These are phyloP conservation scores for Thozetella sp. DNA, from an alignment of 495 filamentous ascomycete genomes.

Conservation along the genomic window DNA sequence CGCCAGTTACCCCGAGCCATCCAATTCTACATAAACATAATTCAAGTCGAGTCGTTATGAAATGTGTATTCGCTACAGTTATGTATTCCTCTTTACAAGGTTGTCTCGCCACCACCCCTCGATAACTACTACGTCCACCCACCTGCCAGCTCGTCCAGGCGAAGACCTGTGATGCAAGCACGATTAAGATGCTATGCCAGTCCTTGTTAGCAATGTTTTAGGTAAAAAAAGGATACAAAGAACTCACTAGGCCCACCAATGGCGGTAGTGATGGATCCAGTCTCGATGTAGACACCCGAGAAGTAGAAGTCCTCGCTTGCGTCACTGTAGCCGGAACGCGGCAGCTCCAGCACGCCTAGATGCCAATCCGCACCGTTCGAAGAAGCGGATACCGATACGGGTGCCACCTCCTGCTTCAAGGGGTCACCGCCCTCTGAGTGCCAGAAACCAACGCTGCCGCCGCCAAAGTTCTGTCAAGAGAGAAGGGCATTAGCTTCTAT, in stretches of 20 bases:
- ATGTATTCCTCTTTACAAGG: no score
- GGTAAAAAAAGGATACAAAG: no score
- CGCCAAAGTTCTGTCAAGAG: slow-evolving; percentile 50
- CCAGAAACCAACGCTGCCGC: slow-evolving; percentile 66
- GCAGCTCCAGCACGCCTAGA: slow-evolving; percentile 68
- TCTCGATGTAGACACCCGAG: slow-evolving; percentile 73
- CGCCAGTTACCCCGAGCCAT: no score
- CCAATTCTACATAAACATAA: no score
- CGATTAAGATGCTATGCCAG: no score
- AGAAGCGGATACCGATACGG: slow-evolving; percentile 57
- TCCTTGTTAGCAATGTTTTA: no score
- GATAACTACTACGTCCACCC: no score
- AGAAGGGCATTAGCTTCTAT: not conserved
- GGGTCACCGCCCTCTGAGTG: slow-evolving; percentile 61
- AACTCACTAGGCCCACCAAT: slow-evolving; percentile 49
- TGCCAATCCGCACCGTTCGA: slow-evolving; percentile 78
- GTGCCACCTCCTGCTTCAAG: slow-evolving; percentile 57
- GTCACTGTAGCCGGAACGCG: slow-evolving; percentile 54
- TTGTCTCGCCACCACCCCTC: no score
- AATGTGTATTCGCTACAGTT: no score
- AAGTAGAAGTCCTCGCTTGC: slow-evolving; percentile 70
- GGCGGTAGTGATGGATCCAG: slow-evolving; percentile 58
- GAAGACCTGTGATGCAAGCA: no score
- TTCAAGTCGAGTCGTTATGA: no score
- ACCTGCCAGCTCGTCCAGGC: no score